Percentiles rank a stretch among this genome's conserved stretches.
Conservation (phyloP, 1,284 basidiomycete genomes). For the Flammula alnicola region DNA sequence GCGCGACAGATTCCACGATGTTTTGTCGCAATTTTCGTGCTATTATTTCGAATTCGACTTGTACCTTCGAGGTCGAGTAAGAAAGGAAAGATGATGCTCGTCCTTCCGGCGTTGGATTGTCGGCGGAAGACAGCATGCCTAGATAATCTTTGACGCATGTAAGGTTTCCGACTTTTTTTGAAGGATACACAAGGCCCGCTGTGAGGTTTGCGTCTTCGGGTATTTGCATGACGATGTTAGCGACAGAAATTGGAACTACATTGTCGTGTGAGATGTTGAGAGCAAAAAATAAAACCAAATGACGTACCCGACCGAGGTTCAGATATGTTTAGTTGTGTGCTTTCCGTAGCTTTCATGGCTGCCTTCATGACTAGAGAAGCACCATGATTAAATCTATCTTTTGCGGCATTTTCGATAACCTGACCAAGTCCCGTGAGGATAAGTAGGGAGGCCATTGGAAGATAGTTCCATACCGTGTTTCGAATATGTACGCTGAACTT, state of each 20-base stretch:
- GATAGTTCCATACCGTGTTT: constrained; percentile 66
- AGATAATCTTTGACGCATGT: constrained; percentile 77
- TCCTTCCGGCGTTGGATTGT: constrained; percentile 78
- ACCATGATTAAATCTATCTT: constrained; percentile 78
- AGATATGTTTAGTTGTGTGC: constrained; percentile 60
- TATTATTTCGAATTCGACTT: constrained; percentile 84
- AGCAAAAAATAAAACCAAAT: not conserved
- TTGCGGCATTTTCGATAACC: constrained; percentile 77
- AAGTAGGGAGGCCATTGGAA: constrained; percentile 10
- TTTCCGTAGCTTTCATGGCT: constrained; percentile 70
- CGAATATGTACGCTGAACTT: constrained; percentile 89
- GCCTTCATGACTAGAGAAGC: constrained; percentile 76
- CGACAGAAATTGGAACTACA: constrained; percentile 65
- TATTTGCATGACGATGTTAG: constrained; percentile 63
- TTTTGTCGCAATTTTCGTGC: constrained; percentile 72
- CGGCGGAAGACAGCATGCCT: constrained; percentile 74
- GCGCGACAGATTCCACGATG: constrained; percentile 80
- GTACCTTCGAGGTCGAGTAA: constrained; percentile 70
- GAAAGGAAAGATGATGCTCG: constrained; percentile 71
- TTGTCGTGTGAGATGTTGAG: constrained; percentile 11
- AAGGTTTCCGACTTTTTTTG: constrained; percentile 62
- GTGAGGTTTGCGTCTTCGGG: constrained; percentile 62
- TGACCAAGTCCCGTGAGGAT: constrained; percentile 34
- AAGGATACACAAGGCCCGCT: constrained; percentile 58
- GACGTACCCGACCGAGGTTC: constrained; percentile 69